Conservation (phyloP, 495 filamentous ascomycete genomes). For the Aspergillus bertholletiae region DNA sequence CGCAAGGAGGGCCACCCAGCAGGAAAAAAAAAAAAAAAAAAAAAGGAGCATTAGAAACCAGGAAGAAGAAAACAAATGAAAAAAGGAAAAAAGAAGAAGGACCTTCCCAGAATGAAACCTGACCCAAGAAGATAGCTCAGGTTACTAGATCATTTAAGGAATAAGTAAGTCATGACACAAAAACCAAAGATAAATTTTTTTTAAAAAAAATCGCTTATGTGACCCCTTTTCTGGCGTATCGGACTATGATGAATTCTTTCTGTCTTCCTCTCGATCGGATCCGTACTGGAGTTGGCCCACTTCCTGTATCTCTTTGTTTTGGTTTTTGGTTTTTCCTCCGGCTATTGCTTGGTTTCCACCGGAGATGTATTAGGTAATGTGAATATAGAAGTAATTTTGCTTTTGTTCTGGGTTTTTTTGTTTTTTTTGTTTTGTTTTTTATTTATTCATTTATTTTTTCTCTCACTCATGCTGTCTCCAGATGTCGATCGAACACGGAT, state of each 20-base stretch:
- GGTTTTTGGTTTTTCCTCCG: neutral
- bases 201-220: slow-evolving; percentile 8
- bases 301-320: neutral
- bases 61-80: too few relatives aligned
- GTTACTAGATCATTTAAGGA: too few relatives aligned
- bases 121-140: too few relatives aligned
- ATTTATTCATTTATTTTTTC: neutral
- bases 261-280: neutral
- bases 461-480: neutral
- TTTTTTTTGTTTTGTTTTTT: neutral
- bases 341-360: neutral
- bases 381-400: neutral
- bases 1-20: slow-evolving; percentile 8
- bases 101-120: too few relatives aligned
- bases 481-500: slow-evolving; percentile 5
- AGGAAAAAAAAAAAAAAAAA: too few relatives aligned
- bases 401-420: too few relatives aligned
- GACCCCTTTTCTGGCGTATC: slow-evolving; percentile 6
- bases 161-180: too few relatives aligned
- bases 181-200: too few relatives aligned
- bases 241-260: neutral
- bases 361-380: neutral
- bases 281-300: neutral
- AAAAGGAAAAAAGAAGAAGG: too few relatives aligned
- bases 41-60: too few relatives aligned